Evolutionary conservation across 2,329 filamentous ascomycete species (phyloP), one percentile per base, ranked within the genome.

Genomic region (Thyridium curvatum): DNA sequence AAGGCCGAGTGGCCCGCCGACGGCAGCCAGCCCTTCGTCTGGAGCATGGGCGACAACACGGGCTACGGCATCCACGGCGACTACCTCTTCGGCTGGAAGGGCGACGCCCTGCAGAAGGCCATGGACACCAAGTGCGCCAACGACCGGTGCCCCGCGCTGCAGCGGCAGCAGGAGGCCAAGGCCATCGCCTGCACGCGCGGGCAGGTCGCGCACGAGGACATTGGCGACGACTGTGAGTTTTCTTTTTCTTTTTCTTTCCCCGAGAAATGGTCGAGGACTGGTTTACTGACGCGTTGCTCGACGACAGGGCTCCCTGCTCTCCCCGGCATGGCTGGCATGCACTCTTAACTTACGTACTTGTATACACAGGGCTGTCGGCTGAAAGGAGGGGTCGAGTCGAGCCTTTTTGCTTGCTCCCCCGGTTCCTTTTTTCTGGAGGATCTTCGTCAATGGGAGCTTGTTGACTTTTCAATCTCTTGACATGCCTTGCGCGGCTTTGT

Each of bases 1-100:
- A 43, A 54, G 37, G 49, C 44, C 15, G 59, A 52, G 41, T 58
- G 55, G 55, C 54, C 52, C 4, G 50, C 52, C 38, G 52, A 57
- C 30, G 55, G 56, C 18, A 46, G 47, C 18, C 52, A 57, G 44
- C 54, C 55, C 15, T 41, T 37, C 31, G 34, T 37, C 39, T 41
- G 39, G 39, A 33, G 29, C 30, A 33, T 38, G 18, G 39, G 39
- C n/a, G 39, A 41, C 32, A 44, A 43, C 35, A 47, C 43, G 8
- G 48, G 48, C 30, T 43, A 46, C 37, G 46, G 46, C 35, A 49
- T 47, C 45, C 46, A 51, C 41, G 48, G 45, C 37, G 46, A 49
- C 41, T 49, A 51, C 42, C 40, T 51, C 17, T 51, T 49, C 16
- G 48, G 48, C 29, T 47, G 48, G 46, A 45, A 46, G 43, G 46